Conservation (phyloP, 129 eudicot species). For the Flaveria brownii region DNA sequence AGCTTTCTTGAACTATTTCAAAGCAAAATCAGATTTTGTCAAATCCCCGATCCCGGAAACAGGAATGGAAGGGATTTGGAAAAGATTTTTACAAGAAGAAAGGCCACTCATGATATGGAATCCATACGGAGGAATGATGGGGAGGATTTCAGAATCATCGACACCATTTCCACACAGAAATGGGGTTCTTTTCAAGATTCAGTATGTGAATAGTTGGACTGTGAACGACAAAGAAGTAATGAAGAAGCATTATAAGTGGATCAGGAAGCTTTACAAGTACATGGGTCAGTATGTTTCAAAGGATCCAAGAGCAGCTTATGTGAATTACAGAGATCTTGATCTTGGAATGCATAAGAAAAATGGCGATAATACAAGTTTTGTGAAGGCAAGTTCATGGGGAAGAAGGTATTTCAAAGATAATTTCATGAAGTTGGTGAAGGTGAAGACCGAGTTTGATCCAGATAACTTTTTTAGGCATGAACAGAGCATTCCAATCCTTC, state of each 20-base stretch:
- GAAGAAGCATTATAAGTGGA: slow-evolving; percentile 28
- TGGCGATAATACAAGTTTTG: slow-evolving; percentile 31
- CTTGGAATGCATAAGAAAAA: slow-evolving; percentile 36
- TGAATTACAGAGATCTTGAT: slow-evolving; percentile 50
- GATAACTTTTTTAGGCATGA: slow-evolving; percentile 43
- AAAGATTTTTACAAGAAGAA: slow-evolving; percentile 29
- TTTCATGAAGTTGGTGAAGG: slow-evolving; percentile 33
- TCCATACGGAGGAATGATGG: slow-evolving; percentile 49
- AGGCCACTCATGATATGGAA: slow-evolving; percentile 35
- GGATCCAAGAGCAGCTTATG: slow-evolving; percentile 42
- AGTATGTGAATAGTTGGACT: slow-evolving; percentile 34
- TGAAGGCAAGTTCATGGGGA: slow-evolving; percentile 39
- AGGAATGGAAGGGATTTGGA: slow-evolving; percentile 39
- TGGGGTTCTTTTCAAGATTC: slow-evolving; percentile 37
- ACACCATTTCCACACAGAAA: slow-evolving; percentile 47
- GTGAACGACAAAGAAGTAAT: slow-evolving; percentile 7
- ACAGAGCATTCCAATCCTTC: slow-evolving; percentile 42
- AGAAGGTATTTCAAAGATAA: slow-evolving; percentile 34
- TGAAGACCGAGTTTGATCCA: slow-evolving; percentile 39
- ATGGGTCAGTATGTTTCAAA: slow-evolving; percentile 38
- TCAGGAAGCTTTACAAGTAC: slow-evolving; percentile 31
- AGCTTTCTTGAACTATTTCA: slow-evolving; percentile 29
- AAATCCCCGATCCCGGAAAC: slow-evolving; percentile 31
- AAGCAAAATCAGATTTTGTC: slow-evolving; percentile 45
- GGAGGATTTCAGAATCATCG: slow-evolving; percentile 30